Evolutionary conservation across 257 asterid species (phyloP).

Genomic region (Gardenia jasminoides): DNA sequence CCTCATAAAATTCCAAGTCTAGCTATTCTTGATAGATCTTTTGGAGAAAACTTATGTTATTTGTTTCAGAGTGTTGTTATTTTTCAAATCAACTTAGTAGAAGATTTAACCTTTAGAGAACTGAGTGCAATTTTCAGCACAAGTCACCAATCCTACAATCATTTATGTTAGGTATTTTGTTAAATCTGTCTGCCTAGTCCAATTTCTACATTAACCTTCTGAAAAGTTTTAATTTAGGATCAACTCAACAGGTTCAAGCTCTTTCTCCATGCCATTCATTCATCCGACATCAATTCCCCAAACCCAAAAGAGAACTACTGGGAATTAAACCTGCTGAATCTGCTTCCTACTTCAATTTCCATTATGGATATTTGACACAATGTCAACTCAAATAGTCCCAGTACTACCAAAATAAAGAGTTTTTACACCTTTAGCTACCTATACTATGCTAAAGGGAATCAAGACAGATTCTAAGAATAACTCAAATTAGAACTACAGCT

Average conservation of each 20-base stretch:
- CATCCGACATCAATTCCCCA: background rate
- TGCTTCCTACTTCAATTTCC: background rate
- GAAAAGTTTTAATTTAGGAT: background rate
- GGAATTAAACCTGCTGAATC: background rate
- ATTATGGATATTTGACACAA: background rate
- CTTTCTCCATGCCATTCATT: no score
- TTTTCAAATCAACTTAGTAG: background rate
- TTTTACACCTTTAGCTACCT: background rate
- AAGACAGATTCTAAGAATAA: background rate
- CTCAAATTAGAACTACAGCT: background rate
- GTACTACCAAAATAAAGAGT: background rate
- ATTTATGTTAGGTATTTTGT: background rate
- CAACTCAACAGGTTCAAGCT: background rate
- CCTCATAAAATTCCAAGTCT: background rate
- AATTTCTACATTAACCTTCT: background rate
- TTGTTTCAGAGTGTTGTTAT: background rate
- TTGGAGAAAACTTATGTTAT: background rate
- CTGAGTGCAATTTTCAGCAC: background rate
- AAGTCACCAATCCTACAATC: background rate
- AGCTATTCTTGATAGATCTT: background rate
- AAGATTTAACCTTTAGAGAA: background rate
- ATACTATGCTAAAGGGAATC: background rate
- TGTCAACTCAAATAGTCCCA: background rate
- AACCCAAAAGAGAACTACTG: background rate
- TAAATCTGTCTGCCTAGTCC: background rate